Evolutionary conservation across 2,329 filamentous ascomycete genomes (phyloP).

Genomic region (Plenodomus biglobosus): DNA sequence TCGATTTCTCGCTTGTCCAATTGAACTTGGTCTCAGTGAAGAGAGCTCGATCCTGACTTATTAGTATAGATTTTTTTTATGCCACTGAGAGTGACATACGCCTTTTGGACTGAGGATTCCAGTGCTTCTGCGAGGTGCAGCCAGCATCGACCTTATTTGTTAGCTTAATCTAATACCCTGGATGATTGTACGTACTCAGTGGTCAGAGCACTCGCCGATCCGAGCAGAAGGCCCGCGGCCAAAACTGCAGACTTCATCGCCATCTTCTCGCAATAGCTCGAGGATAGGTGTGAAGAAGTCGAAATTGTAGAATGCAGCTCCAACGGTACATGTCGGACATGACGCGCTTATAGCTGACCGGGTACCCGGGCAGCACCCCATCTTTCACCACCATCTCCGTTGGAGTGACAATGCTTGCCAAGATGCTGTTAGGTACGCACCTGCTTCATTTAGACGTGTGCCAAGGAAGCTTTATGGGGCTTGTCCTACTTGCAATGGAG

Average conservation of each 20-base stretch:
- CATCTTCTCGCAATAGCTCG: constrained; percentile 22
- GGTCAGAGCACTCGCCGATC: constrained; percentile 29
- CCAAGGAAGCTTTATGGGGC: constrained; percentile 28
- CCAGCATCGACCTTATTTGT: constrained; percentile 22
- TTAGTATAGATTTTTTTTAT: constrained; percentile 2
- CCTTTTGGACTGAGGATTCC: constrained; percentile 38
- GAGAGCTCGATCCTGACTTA: constrained; percentile 32
- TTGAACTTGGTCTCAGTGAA: constrained; percentile 42
- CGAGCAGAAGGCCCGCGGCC: constrained; percentile 30
- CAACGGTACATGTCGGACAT: constrained; percentile 4
- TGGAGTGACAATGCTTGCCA: constrained; percentile 16
- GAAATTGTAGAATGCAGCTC: constrained; percentile 7
- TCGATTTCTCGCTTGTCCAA: constrained; percentile 38
- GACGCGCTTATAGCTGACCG: constrained; percentile 19
- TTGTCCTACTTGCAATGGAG: constrained; percentile 22
- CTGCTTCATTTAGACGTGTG: constrained; percentile 18
- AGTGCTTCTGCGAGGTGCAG: constrained; percentile 36
- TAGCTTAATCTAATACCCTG: constrained; percentile 1
- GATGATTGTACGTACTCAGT: constrained; percentile 24
- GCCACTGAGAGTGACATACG: constrained; percentile 21
- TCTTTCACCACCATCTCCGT: not conserved
- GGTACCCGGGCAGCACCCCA: constrained; percentile 12
- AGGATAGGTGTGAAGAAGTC: constrained; percentile 1
- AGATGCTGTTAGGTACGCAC: constrained; percentile 12
- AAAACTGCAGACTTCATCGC: constrained; percentile 27